phyloP scores from a whole-genome alignment of 768 basidiomycete species.

The Rhizopogon sp. region DNA sequence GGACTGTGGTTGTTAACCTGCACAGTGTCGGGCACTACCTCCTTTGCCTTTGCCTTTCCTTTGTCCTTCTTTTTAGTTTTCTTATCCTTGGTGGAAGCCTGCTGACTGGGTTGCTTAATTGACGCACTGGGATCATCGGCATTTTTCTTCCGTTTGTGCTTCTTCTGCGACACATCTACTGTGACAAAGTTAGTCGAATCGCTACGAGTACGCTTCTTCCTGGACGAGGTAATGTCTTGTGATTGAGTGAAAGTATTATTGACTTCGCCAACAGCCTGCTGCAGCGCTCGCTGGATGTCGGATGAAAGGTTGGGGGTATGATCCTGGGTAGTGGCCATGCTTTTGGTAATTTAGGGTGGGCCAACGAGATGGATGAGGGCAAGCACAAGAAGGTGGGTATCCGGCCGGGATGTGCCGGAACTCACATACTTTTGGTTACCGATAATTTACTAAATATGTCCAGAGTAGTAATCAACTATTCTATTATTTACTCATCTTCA shows the following conservation, averaged over 20 bases:
- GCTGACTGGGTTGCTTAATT: background rate
- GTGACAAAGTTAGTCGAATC: slow-evolving; percentile 5
- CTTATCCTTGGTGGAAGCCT: slow-evolving; percentile 5
- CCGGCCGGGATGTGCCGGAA: background rate
- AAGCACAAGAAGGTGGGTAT: slow-evolving; percentile 22
- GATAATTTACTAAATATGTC: slow-evolving; percentile 13
- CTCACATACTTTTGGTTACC: slow-evolving; percentile 1
- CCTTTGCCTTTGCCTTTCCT: slow-evolving; percentile 31
- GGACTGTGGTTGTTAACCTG: slow-evolving; percentile 26
- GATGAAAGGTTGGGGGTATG: slow-evolving; percentile 25
- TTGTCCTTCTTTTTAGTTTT: slow-evolving; percentile 30
- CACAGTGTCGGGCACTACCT: slow-evolving; percentile 18
- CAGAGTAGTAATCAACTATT: background rate
- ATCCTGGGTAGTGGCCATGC: slow-evolving; percentile 16
- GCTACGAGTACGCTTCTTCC: slow-evolving; percentile 30
- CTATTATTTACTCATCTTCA: slow-evolving; percentile 38
- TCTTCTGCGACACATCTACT: slow-evolving; percentile 10
- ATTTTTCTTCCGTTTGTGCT: slow-evolving; percentile 31
- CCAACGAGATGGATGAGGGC: slow-evolving; percentile 34
- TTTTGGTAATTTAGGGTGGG: slow-evolving; percentile 35
- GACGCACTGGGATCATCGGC: slow-evolving; percentile 13
- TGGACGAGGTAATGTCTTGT: slow-evolving; percentile 19
- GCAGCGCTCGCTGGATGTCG: slow-evolving; percentile 47
- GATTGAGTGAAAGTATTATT: slow-evolving; percentile 33
- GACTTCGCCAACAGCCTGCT: slow-evolving; percentile 42